These are phyloP conservation scores for Colletotrichum godetiae DNA, from an alignment of 2,329 filamentous ascomycete genomes.

Conservation along the genomic window DNA sequence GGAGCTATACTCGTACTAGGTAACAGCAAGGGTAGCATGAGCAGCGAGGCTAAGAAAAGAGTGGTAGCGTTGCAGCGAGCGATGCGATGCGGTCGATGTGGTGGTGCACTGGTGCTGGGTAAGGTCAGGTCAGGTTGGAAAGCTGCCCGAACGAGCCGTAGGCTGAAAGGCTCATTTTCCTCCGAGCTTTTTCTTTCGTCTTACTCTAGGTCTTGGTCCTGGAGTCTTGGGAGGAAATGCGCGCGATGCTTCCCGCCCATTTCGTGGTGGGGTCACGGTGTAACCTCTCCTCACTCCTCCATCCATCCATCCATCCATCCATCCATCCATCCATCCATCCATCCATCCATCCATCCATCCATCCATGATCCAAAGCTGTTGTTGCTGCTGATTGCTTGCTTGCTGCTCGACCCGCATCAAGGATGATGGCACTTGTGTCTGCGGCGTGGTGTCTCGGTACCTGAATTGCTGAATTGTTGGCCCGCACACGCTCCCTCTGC, in stretches of 20 bases:
- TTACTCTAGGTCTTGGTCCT: neutral
- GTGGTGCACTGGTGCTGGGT: conserved; percentile 6
- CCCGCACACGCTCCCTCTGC: neutral
- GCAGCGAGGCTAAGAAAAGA: conserved; percentile 12
- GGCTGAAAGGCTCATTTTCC: conserved; percentile 51
- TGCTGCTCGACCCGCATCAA: neutral
- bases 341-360: neutral
- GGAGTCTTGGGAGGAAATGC: neutral
- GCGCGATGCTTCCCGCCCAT: conserved; percentile 15
- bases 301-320: neutral
- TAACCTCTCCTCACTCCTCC: conserved; percentile 3
- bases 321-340: neutral
- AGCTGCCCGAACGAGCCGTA: conserved; percentile 59
- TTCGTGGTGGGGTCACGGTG: conserved; percentile 20
- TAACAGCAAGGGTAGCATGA: neutral
- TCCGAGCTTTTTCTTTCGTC: neutral
- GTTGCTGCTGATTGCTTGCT: neutral
- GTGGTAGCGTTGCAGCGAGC: conserved; percentile 16
- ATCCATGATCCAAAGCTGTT: neutral
- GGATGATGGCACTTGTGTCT: neutral
- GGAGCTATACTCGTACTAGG: neutral
- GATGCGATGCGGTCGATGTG: conserved; percentile 1
- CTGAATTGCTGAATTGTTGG: neutral
- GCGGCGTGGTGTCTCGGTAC: neutral
- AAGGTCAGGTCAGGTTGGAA: conserved; percentile 44